phyloP scores from a whole-genome alignment of 2,329 filamentous ascomycete genomes.

The Sporothrix dimorphospora region DNA sequence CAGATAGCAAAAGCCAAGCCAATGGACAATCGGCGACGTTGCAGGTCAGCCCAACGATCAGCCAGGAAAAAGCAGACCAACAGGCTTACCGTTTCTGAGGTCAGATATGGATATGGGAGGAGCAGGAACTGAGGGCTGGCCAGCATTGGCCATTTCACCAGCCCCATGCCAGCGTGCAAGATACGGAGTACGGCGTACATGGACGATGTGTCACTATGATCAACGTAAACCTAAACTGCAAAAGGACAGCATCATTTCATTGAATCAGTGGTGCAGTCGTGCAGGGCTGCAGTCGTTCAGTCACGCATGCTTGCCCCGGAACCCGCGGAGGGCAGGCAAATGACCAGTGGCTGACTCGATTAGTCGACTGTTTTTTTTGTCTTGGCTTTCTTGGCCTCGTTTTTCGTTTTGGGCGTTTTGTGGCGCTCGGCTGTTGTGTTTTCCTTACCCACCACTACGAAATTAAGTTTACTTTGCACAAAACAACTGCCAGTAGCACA shows the following conservation, averaged over 20 bases:
- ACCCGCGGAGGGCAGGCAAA: slow-evolving; percentile 6
- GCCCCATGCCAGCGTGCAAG: neutral
- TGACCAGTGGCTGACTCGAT: slow-evolving; percentile 9
- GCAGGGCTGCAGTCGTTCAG: no score
- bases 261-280: neutral
- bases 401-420: neutral
- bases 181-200: no score
- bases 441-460: neutral
- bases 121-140: neutral
- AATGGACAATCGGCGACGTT: neutral
- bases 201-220: neutral
- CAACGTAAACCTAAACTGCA: neutral
- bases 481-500: neutral
- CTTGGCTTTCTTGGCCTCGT: neutral
- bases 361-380: neutral
- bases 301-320: neutral
- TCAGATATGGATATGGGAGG: neutral
- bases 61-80: neutral
- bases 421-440: neutral
- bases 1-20: neutral
- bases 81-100: neutral
- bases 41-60: slow-evolving; percentile 7
- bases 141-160: neutral
- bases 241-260: neutral
- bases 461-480: neutral